Conservation (phyloP, 768 basidiomycete genomes). For the Guyanaporus albipodus region DNA sequence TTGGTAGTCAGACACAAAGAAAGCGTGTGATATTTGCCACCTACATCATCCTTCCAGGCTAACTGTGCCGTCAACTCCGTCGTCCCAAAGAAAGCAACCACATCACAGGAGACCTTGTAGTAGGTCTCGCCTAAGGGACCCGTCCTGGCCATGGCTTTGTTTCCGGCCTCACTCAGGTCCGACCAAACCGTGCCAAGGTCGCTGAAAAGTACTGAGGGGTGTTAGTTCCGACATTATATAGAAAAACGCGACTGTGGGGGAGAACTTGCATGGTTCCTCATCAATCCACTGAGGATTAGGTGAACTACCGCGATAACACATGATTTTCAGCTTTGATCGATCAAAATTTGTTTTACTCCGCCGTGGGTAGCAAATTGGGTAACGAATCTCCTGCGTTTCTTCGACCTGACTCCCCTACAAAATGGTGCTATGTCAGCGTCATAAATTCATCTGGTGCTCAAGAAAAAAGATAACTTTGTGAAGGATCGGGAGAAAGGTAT, state of each 20-base stretch:
- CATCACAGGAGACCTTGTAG: neutral
- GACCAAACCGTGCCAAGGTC: neutral
- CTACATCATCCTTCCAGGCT: conserved; percentile 1
- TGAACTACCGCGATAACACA: conserved; percentile 1
- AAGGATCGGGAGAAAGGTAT: neutral
- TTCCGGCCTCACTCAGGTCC: neutral
- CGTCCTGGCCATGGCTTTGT: neutral
- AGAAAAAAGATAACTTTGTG: neutral
- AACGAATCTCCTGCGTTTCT: neutral
- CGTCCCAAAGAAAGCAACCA: conserved; percentile 1
- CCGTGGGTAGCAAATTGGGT: neutral
- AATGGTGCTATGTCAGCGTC: neutral
- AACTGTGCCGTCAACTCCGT: conserved; percentile 2
- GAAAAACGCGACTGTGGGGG: neutral
- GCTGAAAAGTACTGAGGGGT: neutral
- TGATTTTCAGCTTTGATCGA: neutral
- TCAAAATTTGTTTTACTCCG: neutral
- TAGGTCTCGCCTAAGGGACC: neutral
- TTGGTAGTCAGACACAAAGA: neutral
- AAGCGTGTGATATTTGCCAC: neutral
- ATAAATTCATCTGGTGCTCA: neutral
- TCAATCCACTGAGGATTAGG: conserved; percentile 4
- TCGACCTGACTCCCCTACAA: conserved; percentile 3
- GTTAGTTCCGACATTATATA: neutral
- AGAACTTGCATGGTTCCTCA: conserved; percentile 3